phyloP scores from a whole-genome alignment of 2,329 filamentous ascomycete species.

The Ceratocystis eucalypticola region DNA sequence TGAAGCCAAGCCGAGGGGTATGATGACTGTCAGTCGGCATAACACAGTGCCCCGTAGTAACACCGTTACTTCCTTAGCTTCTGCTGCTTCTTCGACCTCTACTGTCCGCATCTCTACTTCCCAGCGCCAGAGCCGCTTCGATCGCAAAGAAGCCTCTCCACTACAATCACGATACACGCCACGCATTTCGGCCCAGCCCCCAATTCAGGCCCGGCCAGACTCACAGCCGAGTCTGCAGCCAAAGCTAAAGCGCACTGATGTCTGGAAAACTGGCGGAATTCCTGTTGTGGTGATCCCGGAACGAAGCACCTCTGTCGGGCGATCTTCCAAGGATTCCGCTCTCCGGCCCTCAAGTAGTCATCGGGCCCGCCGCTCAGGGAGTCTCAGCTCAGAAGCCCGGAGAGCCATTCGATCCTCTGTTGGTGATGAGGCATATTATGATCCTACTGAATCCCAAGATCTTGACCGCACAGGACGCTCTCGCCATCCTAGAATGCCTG shows the following conservation, averaged over 20 bases:
- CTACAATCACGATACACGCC: background rate
- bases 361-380: conserved; percentile 40
- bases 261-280: conserved; percentile 46
- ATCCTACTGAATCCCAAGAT: background rate
- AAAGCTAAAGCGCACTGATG: conserved; percentile 29
- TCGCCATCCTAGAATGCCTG: conserved; percentile 33
- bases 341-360: conserved; percentile 49
- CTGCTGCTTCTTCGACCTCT: background rate
- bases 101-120: background rate
- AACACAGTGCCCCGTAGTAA: conserved; percentile 2
- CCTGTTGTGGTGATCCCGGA: conserved; percentile 50
- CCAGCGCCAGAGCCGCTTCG: background rate
- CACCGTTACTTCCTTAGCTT: conserved; percentile 8
- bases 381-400: conserved; percentile 22
- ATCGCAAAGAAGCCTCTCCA: conserved; percentile 7
- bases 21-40: background rate
- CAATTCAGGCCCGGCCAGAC: conserved; percentile 18
- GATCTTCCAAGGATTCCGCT: conserved; percentile 36
- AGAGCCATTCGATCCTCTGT: conserved; percentile 21
- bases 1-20: background rate
- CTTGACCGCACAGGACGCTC: background rate
- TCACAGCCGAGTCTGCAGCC: conserved; percentile 25
- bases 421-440: conserved; percentile 19
- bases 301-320: conserved; percentile 40
- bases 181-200: background rate